A percentile compares a stretch with the other conserved stretches of the same genome.
These are phyloP conservation scores for Ceratocystis destructans DNA, from an alignment of 2,329 filamentous ascomycete species.

Conservation along the genomic window DNA sequence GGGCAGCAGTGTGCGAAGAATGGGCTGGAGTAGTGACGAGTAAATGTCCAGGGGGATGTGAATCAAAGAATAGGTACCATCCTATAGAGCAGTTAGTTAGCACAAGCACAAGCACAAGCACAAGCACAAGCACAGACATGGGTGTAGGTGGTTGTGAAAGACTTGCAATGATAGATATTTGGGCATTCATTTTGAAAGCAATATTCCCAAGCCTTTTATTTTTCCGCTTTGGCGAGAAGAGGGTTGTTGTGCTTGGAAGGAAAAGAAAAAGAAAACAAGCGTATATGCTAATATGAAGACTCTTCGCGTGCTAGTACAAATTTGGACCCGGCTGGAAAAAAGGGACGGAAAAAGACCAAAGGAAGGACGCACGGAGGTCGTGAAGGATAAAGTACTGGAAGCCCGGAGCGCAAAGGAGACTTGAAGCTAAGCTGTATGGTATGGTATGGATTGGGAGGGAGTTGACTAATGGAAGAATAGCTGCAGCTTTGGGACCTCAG, in stretches of 20 bases:
- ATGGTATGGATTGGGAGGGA: neutral
- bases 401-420: neutral
- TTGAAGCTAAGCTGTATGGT: constrained; percentile 1
- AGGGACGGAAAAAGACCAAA: neutral
- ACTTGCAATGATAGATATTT: constrained; percentile 45
- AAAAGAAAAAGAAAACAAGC: neutral
- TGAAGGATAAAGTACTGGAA: constrained; percentile 3
- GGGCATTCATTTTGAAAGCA: constrained; percentile 35
- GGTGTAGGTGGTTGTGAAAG: neutral
- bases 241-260: neutral
- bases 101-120: no score
- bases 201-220: no score
- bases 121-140: no score
- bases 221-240: neutral
- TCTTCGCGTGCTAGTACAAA: neutral
- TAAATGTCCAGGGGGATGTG: constrained; percentile 77
- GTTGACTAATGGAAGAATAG: no score
- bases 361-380: neutral
- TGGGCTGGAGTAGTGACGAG: constrained; percentile 66
- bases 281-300: neutral
- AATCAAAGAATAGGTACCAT: constrained; percentile 74
- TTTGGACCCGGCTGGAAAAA: constrained; percentile 18
- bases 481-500: neutral
- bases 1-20: constrained; percentile 72
- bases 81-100: constrained; percentile 37